Evolutionary conservation across 2,329 filamentous ascomycete species (phyloP).

Genomic region (Sporothrix brunneoviolacea): DNA sequence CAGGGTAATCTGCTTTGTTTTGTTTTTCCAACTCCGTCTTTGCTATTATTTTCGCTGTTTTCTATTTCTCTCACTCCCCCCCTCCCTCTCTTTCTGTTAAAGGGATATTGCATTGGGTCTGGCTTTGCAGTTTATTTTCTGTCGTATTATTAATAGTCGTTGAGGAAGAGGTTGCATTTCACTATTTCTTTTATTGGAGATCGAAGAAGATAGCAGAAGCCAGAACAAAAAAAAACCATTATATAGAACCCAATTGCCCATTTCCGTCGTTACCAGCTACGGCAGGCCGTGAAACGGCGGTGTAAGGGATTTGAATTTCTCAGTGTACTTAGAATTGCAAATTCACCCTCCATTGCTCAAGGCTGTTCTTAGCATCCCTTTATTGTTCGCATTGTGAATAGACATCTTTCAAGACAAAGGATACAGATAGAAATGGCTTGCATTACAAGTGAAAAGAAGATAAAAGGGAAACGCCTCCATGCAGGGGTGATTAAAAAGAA

Average conservation of each 20-base stretch:
- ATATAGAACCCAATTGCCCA: constrained; percentile 1
- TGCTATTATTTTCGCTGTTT: not conserved
- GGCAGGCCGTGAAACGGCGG: too few relatives aligned
- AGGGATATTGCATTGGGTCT: constrained; percentile 19
- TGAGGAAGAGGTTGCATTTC: constrained; percentile 5
- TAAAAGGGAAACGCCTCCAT: too few relatives aligned
- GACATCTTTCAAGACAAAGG: not conserved
- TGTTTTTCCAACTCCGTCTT: not conserved
- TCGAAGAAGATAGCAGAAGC: not conserved
- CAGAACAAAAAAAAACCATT: not conserved
- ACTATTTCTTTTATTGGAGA: not conserved
- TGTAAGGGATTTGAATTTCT: too few relatives aligned
- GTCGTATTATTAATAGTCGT: constrained; percentile 14
- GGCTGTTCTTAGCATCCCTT: too few relatives aligned
- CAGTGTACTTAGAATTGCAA: too few relatives aligned
- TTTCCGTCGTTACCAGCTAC: not conserved
- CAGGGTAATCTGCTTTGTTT: constrained; percentile 14
- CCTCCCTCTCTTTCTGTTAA: not conserved
- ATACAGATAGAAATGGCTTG: not conserved
- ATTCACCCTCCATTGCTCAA: too few relatives aligned
- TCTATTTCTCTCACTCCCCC: not conserved
- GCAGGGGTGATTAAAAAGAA: too few relatives aligned
- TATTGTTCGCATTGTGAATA: too few relatives aligned
- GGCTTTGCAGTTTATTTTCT: constrained; percentile 10
- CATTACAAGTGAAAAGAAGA: not conserved